Conservation (phyloP, 768 basidiomycete genomes). For the Lactifluus subvellereus region DNA sequence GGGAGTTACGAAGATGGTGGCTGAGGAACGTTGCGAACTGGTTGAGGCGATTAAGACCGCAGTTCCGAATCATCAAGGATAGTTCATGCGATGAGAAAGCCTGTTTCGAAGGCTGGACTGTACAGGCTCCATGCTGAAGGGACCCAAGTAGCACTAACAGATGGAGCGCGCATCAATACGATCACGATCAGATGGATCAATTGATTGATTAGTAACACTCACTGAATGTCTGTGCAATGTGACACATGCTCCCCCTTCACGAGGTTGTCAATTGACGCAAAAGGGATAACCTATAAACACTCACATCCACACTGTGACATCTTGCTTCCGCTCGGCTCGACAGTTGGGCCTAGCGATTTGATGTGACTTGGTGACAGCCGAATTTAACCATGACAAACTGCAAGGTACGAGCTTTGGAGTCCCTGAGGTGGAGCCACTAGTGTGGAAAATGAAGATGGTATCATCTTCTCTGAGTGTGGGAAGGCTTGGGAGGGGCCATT, state of each 20-base stretch:
- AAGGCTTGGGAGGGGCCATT: conserved; percentile 41
- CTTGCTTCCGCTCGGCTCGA: conserved; percentile 45
- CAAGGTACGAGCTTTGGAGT: conserved; percentile 75
- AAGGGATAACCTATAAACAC: conserved; percentile 30
- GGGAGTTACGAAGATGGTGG: conserved; percentile 54
- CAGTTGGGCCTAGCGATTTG: conserved; percentile 42
- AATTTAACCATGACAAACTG: conserved; percentile 58
- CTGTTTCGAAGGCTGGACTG: conserved; percentile 61
- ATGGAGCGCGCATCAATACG: conserved; percentile 24
- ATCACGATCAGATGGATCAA: conserved; percentile 29
- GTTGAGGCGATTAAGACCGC: conserved; percentile 67
- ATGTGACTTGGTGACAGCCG: conserved; percentile 56
- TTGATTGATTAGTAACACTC: conserved; percentile 31
- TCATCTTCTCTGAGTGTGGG: conserved; percentile 36
- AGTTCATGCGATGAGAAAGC: conserved; percentile 65
- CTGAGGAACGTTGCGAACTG: conserved; percentile 70
- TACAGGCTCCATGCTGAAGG: conserved; percentile 67
- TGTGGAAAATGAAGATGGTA: conserved; percentile 66
- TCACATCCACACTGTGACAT: conserved; percentile 70
- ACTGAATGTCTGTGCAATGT: conserved; percentile 75
- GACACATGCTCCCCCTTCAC: conserved; percentile 75
- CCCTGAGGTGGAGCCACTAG: conserved; percentile 79
- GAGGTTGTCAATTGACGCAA: conserved; percentile 31
- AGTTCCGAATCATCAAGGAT: conserved; percentile 60
- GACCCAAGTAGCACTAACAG: conserved; percentile 60